Percentiles rank a stretch among this genome's conserved stretches.
phyloP scores from a whole-genome alignment of 306 rosid species.

The Casuarina glauca region DNA sequence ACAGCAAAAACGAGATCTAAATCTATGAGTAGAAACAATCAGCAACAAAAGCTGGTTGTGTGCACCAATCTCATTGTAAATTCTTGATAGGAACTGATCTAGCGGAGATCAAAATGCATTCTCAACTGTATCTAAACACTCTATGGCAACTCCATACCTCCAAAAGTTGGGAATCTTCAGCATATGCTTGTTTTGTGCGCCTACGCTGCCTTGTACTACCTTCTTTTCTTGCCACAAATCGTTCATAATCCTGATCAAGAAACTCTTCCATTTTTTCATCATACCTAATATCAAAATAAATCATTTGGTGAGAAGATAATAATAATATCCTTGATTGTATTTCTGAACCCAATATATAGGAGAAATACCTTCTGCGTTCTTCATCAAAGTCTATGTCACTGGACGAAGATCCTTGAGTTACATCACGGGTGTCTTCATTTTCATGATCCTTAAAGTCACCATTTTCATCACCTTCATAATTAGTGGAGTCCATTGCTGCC shows the following conservation, averaged over 20 bases:
- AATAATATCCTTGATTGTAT: slow-evolving; percentile 14
- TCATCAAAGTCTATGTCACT: slow-evolving; percentile 83
- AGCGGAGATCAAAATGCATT: neutral
- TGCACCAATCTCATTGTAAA: neutral
- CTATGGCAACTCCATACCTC: slow-evolving; percentile 51
- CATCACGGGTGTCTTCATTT: slow-evolving; percentile 38
- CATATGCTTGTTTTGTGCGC: slow-evolving; percentile 57
- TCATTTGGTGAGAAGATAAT: slow-evolving; percentile 6
- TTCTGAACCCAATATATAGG: slow-evolving; percentile 13
- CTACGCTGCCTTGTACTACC: slow-evolving; percentile 83
- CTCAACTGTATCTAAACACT: neutral
- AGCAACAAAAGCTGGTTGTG: neutral
- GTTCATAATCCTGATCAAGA: slow-evolving; percentile 79
- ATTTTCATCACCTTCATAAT: slow-evolving; percentile 55
- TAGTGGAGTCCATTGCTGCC: slow-evolving; percentile 64
- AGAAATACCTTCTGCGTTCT: slow-evolving; percentile 70
- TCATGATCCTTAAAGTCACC: slow-evolving; percentile 52
- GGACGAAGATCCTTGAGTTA: slow-evolving; percentile 47
- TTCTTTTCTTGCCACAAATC: slow-evolving; percentile 65
- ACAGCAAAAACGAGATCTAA: slow-evolving; percentile 28
- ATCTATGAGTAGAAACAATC: slow-evolving; percentile 1
- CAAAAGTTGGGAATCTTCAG: slow-evolving; percentile 53
- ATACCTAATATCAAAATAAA: slow-evolving; percentile 50
- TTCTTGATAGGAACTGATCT: neutral
- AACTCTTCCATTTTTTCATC: slow-evolving; percentile 77